A percentile compares a stretch with the other conserved stretches of the same genome.
Evolutionary conservation across 371 early-diverging fungal genomes (phyloP).

Genomic region (Funneliformis caledonium): DNA sequence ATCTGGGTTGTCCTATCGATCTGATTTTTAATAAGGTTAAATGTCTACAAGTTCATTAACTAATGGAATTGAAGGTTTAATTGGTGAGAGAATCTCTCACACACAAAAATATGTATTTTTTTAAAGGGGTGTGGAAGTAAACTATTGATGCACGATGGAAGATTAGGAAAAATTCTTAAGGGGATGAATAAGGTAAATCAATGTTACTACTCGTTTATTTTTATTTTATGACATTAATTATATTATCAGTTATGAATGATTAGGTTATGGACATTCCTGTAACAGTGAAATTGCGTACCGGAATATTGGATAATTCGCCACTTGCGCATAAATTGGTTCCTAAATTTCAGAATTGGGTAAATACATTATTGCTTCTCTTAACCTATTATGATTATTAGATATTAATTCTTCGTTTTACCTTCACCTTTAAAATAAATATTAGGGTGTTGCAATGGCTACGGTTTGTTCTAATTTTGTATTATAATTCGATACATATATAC

Average conservation of each 20-base stretch:
- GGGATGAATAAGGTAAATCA: slow-evolving; percentile 62
- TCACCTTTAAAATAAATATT: not conserved
- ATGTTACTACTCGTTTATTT: not conserved
- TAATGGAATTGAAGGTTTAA: not conserved
- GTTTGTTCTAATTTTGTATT: slow-evolving; percentile 43
- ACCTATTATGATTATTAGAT: not conserved
- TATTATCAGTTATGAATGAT: slow-evolving; percentile 28
- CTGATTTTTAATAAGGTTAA: slow-evolving; percentile 70
- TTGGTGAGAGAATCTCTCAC: too few species aligned
- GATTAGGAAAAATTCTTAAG: slow-evolving; percentile 76
- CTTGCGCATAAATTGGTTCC: slow-evolving; percentile 81
- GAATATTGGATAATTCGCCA: slow-evolving; percentile 65
- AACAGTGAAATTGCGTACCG: slow-evolving; percentile 92
- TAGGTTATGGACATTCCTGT: slow-evolving; percentile 75
- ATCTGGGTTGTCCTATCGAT: slow-evolving; percentile 97
- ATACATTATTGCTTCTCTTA: slow-evolving; percentile 44
- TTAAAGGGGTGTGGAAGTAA: slow-evolving; percentile 84
- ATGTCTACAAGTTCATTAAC: not conserved
- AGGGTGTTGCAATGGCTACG: slow-evolving; percentile 54
- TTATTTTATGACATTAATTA: slow-evolving; percentile 8
- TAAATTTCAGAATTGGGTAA: slow-evolving; percentile 67
- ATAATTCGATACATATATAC: not conserved
- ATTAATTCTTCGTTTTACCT: too few species aligned
- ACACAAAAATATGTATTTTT: not conserved
- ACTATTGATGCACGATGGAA: slow-evolving; percentile 68